Conservation (phyloP, 495 filamentous ascomycete species). For the Hypoxylon trugodes region DNA sequence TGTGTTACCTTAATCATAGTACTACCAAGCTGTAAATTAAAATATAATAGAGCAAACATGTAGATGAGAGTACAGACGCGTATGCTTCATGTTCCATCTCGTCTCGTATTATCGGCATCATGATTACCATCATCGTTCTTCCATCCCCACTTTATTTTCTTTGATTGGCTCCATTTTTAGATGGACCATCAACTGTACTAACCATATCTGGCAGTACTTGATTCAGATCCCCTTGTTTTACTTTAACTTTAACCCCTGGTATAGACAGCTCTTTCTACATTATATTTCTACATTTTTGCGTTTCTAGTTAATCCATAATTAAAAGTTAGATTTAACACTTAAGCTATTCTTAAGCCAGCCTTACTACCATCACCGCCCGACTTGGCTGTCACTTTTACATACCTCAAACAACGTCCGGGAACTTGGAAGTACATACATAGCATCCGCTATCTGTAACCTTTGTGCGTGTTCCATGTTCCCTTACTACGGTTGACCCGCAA, state of each 20-base stretch:
- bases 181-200: slow-evolving; percentile 14
- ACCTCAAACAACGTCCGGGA: neutral
- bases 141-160: slow-evolving; percentile 27
- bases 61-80: neutral
- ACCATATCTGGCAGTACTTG: slow-evolving; percentile 15
- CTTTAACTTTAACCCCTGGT: neutral
- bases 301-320: no score
- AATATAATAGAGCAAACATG: neutral
- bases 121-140: slow-evolving; percentile 18
- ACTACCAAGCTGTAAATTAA: no score
- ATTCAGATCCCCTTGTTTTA: slow-evolving; percentile 31
- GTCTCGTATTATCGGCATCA: slow-evolving; percentile 21
- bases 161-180: slow-evolving; percentile 4
- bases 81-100: neutral
- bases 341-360: slow-evolving; percentile 11
- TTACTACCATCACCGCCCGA: neutral
- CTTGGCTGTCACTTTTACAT: neutral
- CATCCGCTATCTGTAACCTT: slow-evolving; percentile 1
- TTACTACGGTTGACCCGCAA: slow-evolving; percentile 29
- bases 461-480: slow-evolving; percentile 27
- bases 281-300: no score
- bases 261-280: no score
- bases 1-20: no score
- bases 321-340: slow-evolving; percentile 11
- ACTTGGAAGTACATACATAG: no score